phyloP scores from a whole-genome alignment of 192 early-diverging fungal genomes.

The Coemansia sp. region DNA sequence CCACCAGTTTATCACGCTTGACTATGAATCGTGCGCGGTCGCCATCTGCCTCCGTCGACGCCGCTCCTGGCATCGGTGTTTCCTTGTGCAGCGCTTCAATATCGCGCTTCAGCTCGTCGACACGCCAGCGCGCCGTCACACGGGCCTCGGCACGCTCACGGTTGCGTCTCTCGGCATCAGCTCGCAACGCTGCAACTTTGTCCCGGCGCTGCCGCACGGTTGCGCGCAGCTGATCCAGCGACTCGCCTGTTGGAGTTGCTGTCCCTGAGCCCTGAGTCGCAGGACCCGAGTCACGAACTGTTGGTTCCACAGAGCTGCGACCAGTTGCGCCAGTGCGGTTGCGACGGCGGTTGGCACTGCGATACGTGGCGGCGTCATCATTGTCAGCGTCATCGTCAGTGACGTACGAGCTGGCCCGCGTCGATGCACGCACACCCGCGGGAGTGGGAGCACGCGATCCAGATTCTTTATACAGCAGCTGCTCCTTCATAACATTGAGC shows the following conservation, averaged over 20 bases:
- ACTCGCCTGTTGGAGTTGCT: constrained; percentile 14
- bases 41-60: background rate
- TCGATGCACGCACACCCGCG: background rate
- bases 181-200: constrained; percentile 10
- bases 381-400: constrained; percentile 13
- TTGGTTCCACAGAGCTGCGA: constrained; percentile 12
- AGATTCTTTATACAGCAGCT: constrained; percentile 41
- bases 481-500: constrained; percentile 49
- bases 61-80: constrained; percentile 5
- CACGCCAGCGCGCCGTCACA: constrained; percentile 35
- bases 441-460: constrained; percentile 2
- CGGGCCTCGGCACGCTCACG: constrained; percentile 40
- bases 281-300: constrained; percentile 2
- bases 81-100: constrained; percentile 43
- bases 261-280: constrained; percentile 8
- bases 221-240: constrained; percentile 37
- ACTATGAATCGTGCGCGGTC: constrained; percentile 26
- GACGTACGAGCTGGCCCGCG: background rate
- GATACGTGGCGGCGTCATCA: constrained; percentile 12
- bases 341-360: constrained; percentile 41
- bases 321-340: constrained; percentile 4
- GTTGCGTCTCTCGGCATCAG: constrained; percentile 10
- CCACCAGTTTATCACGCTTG: constrained; percentile 25
- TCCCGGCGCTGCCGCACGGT: constrained; percentile 29
- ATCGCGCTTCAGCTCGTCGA: constrained; percentile 50